Evolutionary conservation across 1,284 basidiomycete genomes (phyloP), one percentile per base, ranked within the genome.

Genomic region (Trichosporon ovoides): DNA sequence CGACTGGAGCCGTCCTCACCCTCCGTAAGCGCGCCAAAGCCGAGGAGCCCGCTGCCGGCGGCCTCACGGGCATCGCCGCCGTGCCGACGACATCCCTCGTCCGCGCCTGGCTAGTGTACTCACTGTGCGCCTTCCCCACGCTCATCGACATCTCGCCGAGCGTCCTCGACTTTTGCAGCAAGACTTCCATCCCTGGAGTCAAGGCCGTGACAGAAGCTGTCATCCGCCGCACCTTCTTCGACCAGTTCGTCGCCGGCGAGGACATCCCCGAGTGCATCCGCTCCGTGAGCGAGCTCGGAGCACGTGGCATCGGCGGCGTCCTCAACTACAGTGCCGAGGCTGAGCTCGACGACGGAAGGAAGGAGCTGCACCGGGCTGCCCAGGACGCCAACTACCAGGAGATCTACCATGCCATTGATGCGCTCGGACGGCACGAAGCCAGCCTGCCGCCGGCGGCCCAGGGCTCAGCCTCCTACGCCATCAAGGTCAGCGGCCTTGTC

Each of bases 301-400:
- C 75, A 11, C 81, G 83, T 63, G 86, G 87, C 66, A 87, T 87
- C 61, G 92, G 90, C 6, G 81, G 83, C n/a, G 78, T 95, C 16
- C 84, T 96, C 64, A 86, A 83, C 35, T 94, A 94, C 77, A 88
- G 86, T 48, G 89, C 91, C 24, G 91, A 94, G 75, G 89, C 89
- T 11, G 84, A 89, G 62, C 83, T 85, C 66, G 77, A 79, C 10
- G 61, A 59, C 35, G 52, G 40, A 6, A 57, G 59, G 14, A 55
- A 53, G 13, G 56, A n/a, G 16, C 22, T 3, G 16, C 46, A 50
- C 52, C 57, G 46, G 20, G 53, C 38, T 3, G 57, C 57, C 38
- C 35, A 59, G 58, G 53, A 35, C 7, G 48, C 48, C 33, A 55
- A 56, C 53, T 50, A 22, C 43, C n/a, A 33, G 79, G 28, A 83